These are phyloP conservation scores for Hyaloscypha finlandica DNA, from an alignment of 495 filamentous ascomycete genomes.

Conservation along the genomic window DNA sequence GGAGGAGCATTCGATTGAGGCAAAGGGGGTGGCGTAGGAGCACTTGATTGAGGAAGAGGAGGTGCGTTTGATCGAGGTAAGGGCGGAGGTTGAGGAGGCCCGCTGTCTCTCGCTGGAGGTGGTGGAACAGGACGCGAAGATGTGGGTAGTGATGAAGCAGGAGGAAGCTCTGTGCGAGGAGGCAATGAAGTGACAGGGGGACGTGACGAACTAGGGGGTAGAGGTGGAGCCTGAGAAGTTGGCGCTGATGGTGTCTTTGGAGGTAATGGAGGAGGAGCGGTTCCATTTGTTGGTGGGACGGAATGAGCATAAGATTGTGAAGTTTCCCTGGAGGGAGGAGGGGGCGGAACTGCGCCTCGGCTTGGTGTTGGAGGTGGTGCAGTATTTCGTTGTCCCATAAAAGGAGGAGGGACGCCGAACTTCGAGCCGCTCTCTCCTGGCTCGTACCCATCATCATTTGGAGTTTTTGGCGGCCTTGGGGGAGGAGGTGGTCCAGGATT, in stretches of 20 bases:
- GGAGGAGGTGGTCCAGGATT: conserved; percentile 79
- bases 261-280: conserved; percentile 63
- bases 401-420: conserved; percentile 83
- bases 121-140: conserved; percentile 46
- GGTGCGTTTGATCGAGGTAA: conserved; percentile 37
- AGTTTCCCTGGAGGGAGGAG: conserved; percentile 61
- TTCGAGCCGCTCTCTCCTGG: conserved; percentile 45
- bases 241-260: conserved; percentile 71
- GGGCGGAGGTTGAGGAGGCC: conserved; percentile 42
- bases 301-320: conserved; percentile 38
- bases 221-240: conserved; percentile 55
- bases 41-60: conserved; percentile 33
- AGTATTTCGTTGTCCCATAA: conserved; percentile 66
- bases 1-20: conserved; percentile 36
- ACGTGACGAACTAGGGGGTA: conserved; percentile 10
- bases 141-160: conserved; percentile 46
- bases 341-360: conserved; percentile 64
- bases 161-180: conserved; percentile 25
- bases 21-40: conserved; percentile 32
- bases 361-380: conserved; percentile 75
- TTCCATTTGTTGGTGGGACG: conserved; percentile 44
- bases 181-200: conserved; percentile 48
- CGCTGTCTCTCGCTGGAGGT: conserved; percentile 42
- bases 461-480: conserved; percentile 83
- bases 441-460: conserved; percentile 62